Conservation (phyloP, 2,329 filamentous ascomycete species). For the Thyridium curvatum region DNA sequence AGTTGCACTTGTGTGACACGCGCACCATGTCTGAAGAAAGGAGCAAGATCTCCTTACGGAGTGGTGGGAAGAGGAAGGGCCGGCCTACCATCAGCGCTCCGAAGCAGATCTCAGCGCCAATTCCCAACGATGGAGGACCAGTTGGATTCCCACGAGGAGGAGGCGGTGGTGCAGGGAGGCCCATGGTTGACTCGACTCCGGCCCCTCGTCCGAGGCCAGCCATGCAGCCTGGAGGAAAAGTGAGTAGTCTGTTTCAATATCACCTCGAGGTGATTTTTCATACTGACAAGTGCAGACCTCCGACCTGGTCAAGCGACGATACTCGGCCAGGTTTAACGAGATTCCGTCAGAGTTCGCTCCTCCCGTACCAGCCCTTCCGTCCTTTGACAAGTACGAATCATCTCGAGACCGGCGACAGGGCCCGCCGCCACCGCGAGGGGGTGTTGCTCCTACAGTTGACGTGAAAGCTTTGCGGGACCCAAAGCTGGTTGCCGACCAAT, state of each 20-base stretch:
- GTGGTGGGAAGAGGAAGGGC: slow-evolving; percentile 51
- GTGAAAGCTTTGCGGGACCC: slow-evolving; percentile 74
- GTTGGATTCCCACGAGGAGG: slow-evolving; percentile 24
- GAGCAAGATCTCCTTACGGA: slow-evolving; percentile 57
- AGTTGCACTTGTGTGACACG: too few relatives aligned
- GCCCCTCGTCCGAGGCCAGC: slow-evolving; percentile 38
- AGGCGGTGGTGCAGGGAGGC: slow-evolving; percentile 21
- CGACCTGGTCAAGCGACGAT: slow-evolving; percentile 88
- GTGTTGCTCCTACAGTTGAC: slow-evolving; percentile 60
- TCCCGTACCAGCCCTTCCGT: slow-evolving; percentile 63
- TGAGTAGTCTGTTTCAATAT: slow-evolving; percentile 21
- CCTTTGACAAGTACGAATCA: slow-evolving; percentile 50
- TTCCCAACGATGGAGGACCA: slow-evolving; percentile 44
- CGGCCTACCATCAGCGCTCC: slow-evolving; percentile 58
- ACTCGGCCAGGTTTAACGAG: slow-evolving; percentile 87
- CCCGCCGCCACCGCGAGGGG: slow-evolving; percentile 47
- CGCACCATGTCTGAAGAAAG: slow-evolving; percentile 53
- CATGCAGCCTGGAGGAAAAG: slow-evolving; percentile 50
- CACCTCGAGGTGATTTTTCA: neutral
- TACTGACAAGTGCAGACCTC: slow-evolving; percentile 42
- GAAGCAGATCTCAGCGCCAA: slow-evolving; percentile 55
- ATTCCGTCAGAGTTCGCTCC: slow-evolving; percentile 66
- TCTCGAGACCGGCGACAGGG: slow-evolving; percentile 34
- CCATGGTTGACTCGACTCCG: slow-evolving; percentile 17
- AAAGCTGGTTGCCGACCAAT: slow-evolving; percentile 72